Evolutionary conservation across 2,329 filamentous ascomycete species (phyloP).

Genomic region (Penicillium expansum): DNA sequence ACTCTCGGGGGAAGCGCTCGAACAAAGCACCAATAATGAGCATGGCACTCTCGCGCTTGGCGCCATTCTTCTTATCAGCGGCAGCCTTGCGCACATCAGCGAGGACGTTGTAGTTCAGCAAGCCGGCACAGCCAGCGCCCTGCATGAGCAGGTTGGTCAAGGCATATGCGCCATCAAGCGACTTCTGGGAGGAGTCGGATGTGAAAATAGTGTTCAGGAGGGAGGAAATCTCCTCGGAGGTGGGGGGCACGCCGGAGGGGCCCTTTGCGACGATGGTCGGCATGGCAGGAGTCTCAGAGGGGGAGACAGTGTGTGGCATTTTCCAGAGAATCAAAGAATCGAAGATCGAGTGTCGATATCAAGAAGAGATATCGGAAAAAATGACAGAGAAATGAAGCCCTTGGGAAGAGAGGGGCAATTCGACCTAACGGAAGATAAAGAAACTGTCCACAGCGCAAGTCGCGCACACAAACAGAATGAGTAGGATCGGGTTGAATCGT

Average conservation of each 20-base stretch:
- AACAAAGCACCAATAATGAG: slow-evolving; percentile 92
- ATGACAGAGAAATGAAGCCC: background rate
- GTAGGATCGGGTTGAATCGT: slow-evolving; percentile 3
- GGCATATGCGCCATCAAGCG: slow-evolving; percentile 66
- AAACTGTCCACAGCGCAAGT: slow-evolving; percentile 2
- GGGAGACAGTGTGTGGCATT: slow-evolving; percentile 50
- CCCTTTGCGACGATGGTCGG: slow-evolving; percentile 51
- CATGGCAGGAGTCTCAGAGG: slow-evolving; percentile 37
- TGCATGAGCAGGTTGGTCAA: slow-evolving; percentile 63
- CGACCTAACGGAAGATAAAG: slow-evolving; percentile 3
- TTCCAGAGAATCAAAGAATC: slow-evolving; percentile 18
- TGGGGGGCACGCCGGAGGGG: slow-evolving; percentile 52
- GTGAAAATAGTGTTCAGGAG: slow-evolving; percentile 67
- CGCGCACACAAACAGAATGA: slow-evolving; percentile 4
- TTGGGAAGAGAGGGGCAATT: slow-evolving; percentile 11
- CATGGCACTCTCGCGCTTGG: slow-evolving; percentile 85
- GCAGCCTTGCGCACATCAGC: slow-evolving; percentile 72
- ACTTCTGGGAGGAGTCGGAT: slow-evolving; percentile 65
- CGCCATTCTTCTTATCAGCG: slow-evolving; percentile 86
- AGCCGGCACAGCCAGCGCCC: slow-evolving; percentile 62
- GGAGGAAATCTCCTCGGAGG: slow-evolving; percentile 63
- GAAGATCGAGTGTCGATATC: slow-evolving; percentile 7
- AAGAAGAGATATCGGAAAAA: slow-evolving; percentile 12
- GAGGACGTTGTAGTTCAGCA: slow-evolving; percentile 61
- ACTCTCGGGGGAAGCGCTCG: slow-evolving; percentile 77